Conservation (phyloP, 106 monocot genomes). For the Cymbidium sinense region DNA sequence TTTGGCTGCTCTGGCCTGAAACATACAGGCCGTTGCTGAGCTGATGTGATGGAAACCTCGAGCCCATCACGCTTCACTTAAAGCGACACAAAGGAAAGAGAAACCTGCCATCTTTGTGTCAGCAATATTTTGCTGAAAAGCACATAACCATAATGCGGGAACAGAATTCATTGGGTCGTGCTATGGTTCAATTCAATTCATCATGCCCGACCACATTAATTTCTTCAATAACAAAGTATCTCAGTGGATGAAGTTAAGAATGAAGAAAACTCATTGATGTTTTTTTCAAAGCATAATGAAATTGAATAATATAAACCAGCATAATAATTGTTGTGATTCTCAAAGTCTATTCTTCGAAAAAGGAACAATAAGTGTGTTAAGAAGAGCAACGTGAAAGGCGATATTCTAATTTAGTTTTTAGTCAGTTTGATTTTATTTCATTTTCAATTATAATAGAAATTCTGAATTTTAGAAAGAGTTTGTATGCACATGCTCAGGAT, state of each 20-base stretch:
- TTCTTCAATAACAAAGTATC: neutral
- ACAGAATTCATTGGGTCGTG: neutral
- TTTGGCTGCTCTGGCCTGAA: slow-evolving; percentile 36
- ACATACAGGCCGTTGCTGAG: slow-evolving; percentile 43
- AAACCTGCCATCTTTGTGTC: neutral
- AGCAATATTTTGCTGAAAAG: neutral
- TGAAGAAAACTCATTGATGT: neutral
- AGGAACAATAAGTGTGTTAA: no score
- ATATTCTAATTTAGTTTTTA: no score
- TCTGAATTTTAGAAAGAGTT: no score
- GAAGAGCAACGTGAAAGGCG: no score
- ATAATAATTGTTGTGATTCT: neutral
- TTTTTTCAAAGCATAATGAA: neutral
- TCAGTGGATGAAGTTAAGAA: neutral
- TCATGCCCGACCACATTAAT: no score
- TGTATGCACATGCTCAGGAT: no score
- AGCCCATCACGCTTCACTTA: slow-evolving; percentile 22
- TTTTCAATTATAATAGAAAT: no score
- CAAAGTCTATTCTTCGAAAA: no score
- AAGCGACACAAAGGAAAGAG: neutral
- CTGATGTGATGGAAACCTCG: slow-evolving; percentile 40
- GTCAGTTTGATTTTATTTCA: no score
- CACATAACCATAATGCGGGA: neutral
- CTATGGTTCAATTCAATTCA: neutral
- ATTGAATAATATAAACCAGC: neutral